Percentiles rank a stretch among this genome's conserved stretches.
phyloP scores from a whole-genome alignment of 1,139 yeast species.

The Taphrina sp. region DNA sequence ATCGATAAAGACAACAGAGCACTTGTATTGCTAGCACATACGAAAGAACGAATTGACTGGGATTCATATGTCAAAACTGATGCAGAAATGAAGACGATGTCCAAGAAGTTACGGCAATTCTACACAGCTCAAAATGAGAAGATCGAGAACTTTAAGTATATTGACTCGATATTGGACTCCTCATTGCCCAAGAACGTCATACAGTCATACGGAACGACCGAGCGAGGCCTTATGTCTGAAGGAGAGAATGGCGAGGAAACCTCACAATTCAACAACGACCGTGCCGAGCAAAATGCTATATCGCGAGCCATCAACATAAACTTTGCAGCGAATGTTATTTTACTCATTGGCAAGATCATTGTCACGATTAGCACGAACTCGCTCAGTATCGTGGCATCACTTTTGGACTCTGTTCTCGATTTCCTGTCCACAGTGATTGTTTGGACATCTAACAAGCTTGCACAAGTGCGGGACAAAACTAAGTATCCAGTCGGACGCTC shows the following conservation, averaged over 20 bases:
- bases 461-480: constrained; percentile 54
- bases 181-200: constrained; percentile 69
- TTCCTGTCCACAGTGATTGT: constrained; percentile 73
- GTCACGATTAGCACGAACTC: constrained; percentile 68
- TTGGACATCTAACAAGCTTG: constrained; percentile 55
- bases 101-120: constrained; percentile 37
- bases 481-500: constrained; percentile 65
- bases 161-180: constrained; percentile 67
- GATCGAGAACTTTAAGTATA: constrained; percentile 57
- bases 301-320: constrained; percentile 64
- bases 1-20: constrained; percentile 47
- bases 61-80: constrained; percentile 41
- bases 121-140: constrained; percentile 54
- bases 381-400: constrained; percentile 71
- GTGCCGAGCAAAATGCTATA: constrained; percentile 55
- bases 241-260: constrained; percentile 12
- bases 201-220: constrained; percentile 54
- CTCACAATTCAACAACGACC: constrained; percentile 18
- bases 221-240: constrained; percentile 12
- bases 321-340: constrained; percentile 58
- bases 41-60: constrained; percentile 55
- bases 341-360: constrained; percentile 60
- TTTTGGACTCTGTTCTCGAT: constrained; percentile 73
- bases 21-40: constrained; percentile 56
- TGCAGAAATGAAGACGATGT: constrained; percentile 41